Base-by-base conservation (phyloP, 768 basidiomycete genomes). In the Clathrus columnatus region DNA sequence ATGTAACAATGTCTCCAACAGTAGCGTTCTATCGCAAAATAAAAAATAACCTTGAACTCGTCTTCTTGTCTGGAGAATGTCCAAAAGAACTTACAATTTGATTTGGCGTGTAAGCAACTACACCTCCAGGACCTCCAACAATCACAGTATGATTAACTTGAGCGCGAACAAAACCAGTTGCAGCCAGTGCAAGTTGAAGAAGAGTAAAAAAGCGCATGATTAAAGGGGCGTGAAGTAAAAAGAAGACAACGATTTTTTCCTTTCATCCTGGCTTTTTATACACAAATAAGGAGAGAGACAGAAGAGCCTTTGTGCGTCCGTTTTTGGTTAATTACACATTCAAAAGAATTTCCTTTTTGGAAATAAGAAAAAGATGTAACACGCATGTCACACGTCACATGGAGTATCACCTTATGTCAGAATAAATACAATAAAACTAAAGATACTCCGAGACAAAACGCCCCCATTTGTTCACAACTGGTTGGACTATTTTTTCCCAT, bases 381-480 rank as follows among this genome's bases (percentile, higher is more conserved):
- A 27, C 46, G n/a, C 46, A 24, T 4, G 46, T 23, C 46, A 47
- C 46, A 43, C 17, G 42, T 18, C 17, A 43, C 42, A 43, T 43
- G 17, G 18, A n/a, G n/a, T n/a, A n/a, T n/a, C n/a, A n/a, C n/a
- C n/a, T n/a, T n/a, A 32, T 32, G 14, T 14, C 6, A 14, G 14
- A 36, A 11, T 36, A 36, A 14, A 11, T 36, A 36, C 36, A 36
- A 8, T n/a, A 7, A 2, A 21, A 41, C 30, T 41, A 67, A 11
- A 68, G 48, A 59, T 68, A 72, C 0, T 60, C 62, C 51, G 66
- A 65, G n/a, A 79, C 72, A 57, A 87, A 91, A 24, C 58, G 71
- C 1, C 84, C 89, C 89, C 89, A 91, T 50, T 80, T 80, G 64
- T 86, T 80, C 50, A 91, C 79, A 5, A 90, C 80, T 42, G 85